A percentile compares a stretch with the other conserved stretches of the same genome.
Conservation (phyloP, 1,139 yeast genomes). For the Zhuliangozyma blackwelliae region DNA sequence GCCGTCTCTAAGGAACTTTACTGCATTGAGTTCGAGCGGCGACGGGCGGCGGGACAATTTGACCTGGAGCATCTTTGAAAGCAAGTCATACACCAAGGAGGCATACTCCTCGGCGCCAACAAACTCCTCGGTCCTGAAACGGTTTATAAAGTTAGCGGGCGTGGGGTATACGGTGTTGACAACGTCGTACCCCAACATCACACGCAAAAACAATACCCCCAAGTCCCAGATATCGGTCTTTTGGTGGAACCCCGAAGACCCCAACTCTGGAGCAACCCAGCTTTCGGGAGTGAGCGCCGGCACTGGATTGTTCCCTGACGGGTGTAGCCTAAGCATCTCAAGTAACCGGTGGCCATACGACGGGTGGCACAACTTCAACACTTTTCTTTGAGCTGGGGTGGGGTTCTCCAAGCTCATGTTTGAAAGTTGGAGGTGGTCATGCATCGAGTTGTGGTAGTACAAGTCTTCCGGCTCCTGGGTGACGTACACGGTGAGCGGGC, state of each 20-base stretch:
- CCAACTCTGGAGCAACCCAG: slow-evolving; percentile 82
- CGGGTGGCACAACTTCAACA: slow-evolving; percentile 63
- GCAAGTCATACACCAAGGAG: slow-evolving; percentile 54
- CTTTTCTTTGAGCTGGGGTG: slow-evolving; percentile 10
- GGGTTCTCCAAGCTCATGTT: not conserved
- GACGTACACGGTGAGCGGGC: slow-evolving; percentile 52
- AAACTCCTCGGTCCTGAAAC: slow-evolving; percentile 31
- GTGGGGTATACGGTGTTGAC: slow-evolving; percentile 47
- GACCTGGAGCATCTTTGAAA: slow-evolving; percentile 58
- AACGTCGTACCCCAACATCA: slow-evolving; percentile 54
- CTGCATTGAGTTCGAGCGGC: slow-evolving; percentile 79
- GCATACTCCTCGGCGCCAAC: slow-evolving; percentile 32
- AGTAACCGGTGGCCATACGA: slow-evolving; percentile 66
- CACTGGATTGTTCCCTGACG: slow-evolving; percentile 24
- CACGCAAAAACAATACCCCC: slow-evolving; percentile 72
- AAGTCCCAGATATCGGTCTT: slow-evolving; percentile 93
- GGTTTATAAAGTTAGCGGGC: slow-evolving; percentile 59
- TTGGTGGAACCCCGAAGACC: slow-evolving; percentile 34
- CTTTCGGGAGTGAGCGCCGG: slow-evolving; percentile 20
- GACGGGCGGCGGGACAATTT: slow-evolving; percentile 73
- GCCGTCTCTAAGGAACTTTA: slow-evolving; percentile 73
- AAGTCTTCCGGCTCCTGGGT: slow-evolving; percentile 16
- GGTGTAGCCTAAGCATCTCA: slow-evolving; percentile 53
- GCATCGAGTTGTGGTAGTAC: slow-evolving; percentile 3
- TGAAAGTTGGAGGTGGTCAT: no score